Evolutionary conservation across 345 rosid genomes (phyloP), one percentile per base, ranked within the genome.

Genomic region (Brassica juncea): DNA sequence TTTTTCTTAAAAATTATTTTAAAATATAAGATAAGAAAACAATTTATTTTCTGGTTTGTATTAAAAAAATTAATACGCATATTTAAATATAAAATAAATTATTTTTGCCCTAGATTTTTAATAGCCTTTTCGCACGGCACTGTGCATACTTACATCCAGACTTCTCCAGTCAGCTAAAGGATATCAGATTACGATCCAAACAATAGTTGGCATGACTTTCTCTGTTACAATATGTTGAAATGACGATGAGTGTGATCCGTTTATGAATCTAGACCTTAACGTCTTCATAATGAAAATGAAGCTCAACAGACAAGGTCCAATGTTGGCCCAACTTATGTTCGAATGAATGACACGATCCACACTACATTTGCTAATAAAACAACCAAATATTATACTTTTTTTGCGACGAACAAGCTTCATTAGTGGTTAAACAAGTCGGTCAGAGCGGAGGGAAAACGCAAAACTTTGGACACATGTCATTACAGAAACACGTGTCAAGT

Each of bases 401-500:
- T 49, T 5, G 57, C 57, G 8, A 49, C 8, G 8, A 52, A 52
- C 21, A 52, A 52, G 57, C 57, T 52, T 49, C 55, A 47, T 14
- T n/a, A 52, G 57, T 52, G 57, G 57, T n/a, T 52, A 52, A 52
- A 52, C 57, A 52, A 52, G 57, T 52, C 57, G 57, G 57, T 52
- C 8, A 0, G 0, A 52, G 57, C 19, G 21, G 21, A 52, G 57
- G 0, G 21, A 52, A 12, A 27, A 27, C 34, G 8, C 60, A 25
- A 67, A 25, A 14, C 12, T 47, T 34, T 5, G n/a, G 9, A 80
- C 65, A 73, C 79, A 60, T 80, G 58, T 73, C 44, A n/a, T 3
- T 9, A 15, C 39, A 27, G 4, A 3, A 11, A 73, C 74, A 79
- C 78, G 82, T 79, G 82, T 74, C 82, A 6, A 35, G 14, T 54